Base-by-base conservation (phyloP, 495 filamentous ascomycete species). In the Pyronema domesticum region DNA sequence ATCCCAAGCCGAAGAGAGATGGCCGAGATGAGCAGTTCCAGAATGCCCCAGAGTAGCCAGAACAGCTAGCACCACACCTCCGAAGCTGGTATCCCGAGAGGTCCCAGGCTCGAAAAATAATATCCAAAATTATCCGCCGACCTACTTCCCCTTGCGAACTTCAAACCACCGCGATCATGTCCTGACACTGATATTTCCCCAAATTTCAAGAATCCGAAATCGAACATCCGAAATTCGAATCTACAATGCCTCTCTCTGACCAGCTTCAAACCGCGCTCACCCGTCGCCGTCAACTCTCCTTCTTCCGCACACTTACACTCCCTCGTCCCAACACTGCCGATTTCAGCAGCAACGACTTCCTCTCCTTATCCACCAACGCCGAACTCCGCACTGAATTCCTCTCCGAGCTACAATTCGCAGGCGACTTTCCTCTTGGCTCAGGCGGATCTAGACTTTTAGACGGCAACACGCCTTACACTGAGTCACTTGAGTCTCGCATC, bases 381-480 rank as follows among this genome's bases (percentile, higher is more conserved):
- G 53, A 53, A 19, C 58, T 80, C 7, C 68, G 70, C 35, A 15
- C 52, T 7, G 61, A 66, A 10, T 76, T 74, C 42, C 60, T 75
- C 15, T 23, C 56, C 1, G 70, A 74, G 50, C 68, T 79, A 5
- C 54, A 59, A 14, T 17, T 17, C 13, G 15, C 46, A 1, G 37
- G 61, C 0, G 36, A 60, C 11, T 59, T 60, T 13, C 57, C 68
- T 7, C 66, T 79, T 6, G 78, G 78, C 34, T 74, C 71, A n/a
- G 71, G 74, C 7, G 79, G 78, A 17, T 81, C 78, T 1, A 71
- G 79, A 5, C 70, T 82, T 0, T 68, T 82, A 0, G 78, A 88
- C 64, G 85, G 85, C 5, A 89, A 88, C 67, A 82, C 77, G 0
- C 36, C 58, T 0, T 80, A 79, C 57, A 75, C 77, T 0, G 80